Base-by-base conservation (phyloP, 768 basidiomycete genomes). In the Terana coerulea region DNA sequence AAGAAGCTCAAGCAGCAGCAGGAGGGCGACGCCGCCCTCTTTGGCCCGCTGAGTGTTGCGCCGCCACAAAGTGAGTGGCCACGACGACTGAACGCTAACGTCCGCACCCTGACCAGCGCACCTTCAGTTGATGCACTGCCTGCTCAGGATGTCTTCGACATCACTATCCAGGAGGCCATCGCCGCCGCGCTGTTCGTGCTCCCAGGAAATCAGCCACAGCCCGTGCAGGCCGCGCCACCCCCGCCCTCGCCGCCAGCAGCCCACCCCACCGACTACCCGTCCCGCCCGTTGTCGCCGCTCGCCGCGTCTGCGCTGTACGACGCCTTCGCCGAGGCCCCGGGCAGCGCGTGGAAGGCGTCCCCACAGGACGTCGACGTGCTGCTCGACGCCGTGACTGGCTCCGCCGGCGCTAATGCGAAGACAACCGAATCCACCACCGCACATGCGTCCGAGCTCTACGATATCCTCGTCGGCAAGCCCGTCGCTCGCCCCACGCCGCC, bases 161-260 rank as follows among this genome's bases (percentile, higher is more conserved):
- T 40, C 29, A 31, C 47, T 42, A 43, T 54, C 47, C 41, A 54
- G 29, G 41, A 54, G 41, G 53, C 53, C 25, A 22, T 54, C 47
- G 53, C 37, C 35, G 39, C 43, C 31, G 22, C 48, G n/a, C 26
- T 43, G 28, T 34, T 42, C 24, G 34, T 26, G 21, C 28, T 49
- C 22, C 26, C 34, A n/a, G 35, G 34, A 6, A 17, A n/a, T 3
- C 33, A 30, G 17, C 5, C 34, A 12, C 14, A n/a, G 24, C 37
- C 35, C 11, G 21, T 8, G 39, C 29, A 39, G 17, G 31, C 39
- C 1, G 31, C 45, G 17, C 29, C 26, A 9, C 37, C 43, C 26
- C 28, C 41, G 33, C n/a, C 53, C 31, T 43, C 29, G 43, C 37
- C 25, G 22, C 40, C 41, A 9, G 12, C 39, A 11, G 37, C 17